A percentile compares a stretch with the other conserved stretches of the same genome.
Evolutionary conservation across 2,329 filamentous ascomycete genomes (phyloP).

Genomic region (Rutstroemia sp.): DNA sequence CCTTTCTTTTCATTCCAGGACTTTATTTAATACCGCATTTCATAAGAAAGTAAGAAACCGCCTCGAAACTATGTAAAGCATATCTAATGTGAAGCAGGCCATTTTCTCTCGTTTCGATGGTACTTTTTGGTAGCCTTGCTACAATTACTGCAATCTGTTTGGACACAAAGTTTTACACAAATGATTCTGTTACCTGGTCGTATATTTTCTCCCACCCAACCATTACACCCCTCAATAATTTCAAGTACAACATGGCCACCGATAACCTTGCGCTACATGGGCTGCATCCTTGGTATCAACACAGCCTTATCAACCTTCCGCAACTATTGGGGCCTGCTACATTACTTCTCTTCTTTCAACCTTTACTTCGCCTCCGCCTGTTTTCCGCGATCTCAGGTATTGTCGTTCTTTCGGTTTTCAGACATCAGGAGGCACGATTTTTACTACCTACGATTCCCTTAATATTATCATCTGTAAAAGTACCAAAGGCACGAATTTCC

Average conservation of each 20-base stretch:
- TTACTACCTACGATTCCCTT: slow-evolving; percentile 68
- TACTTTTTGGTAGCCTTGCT: slow-evolving; percentile 59
- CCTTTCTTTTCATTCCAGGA: slow-evolving; percentile 79
- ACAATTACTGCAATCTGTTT: slow-evolving; percentile 66
- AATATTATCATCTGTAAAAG: slow-evolving; percentile 63
- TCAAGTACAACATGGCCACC: slow-evolving; percentile 64
- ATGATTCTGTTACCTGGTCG: slow-evolving; percentile 54
- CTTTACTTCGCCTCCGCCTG: slow-evolving; percentile 53
- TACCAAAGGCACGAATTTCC: slow-evolving; percentile 49
- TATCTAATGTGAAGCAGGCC: slow-evolving; percentile 36
- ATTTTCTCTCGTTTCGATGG: slow-evolving; percentile 53
- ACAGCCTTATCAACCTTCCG: slow-evolving; percentile 63
- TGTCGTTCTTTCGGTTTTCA: slow-evolving; percentile 63
- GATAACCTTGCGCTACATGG: slow-evolving; percentile 69
- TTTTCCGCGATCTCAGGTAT: slow-evolving; percentile 70
- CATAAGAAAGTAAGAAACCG: slow-evolving; percentile 57
- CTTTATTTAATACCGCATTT: slow-evolving; percentile 82
- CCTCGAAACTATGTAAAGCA: not conserved
- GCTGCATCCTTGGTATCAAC: slow-evolving; percentile 72
- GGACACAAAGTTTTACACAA: slow-evolving; percentile 78
- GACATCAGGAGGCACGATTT: slow-evolving; percentile 76
- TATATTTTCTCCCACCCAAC: slow-evolving; percentile 58
- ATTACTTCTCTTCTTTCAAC: slow-evolving; percentile 49
- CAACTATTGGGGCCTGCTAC: slow-evolving; percentile 65
- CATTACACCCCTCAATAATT: slow-evolving; percentile 71